These are phyloP conservation scores for Bassia scoparia DNA, from an alignment of 148 eudicot species.

Conservation along the genomic window DNA sequence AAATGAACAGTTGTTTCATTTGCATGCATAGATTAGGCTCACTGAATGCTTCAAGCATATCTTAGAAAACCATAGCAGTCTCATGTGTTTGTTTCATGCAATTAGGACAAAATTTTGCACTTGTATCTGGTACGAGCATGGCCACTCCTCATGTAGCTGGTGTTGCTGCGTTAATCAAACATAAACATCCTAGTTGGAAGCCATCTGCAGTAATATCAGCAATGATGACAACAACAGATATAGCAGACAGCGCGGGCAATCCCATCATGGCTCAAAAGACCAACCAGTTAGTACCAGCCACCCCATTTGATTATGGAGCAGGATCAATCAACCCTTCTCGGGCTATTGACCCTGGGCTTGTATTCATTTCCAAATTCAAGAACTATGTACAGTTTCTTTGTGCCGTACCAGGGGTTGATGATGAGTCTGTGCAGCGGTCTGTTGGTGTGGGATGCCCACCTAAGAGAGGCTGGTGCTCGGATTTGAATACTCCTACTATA, in stretches of 20 bases:
- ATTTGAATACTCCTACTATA: slow-evolving; percentile 50
- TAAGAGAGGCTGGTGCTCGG: slow-evolving; percentile 50
- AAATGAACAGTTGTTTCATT: too few species aligned
- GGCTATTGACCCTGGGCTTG: slow-evolving; percentile 59
- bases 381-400: slow-evolving; percentile 53
- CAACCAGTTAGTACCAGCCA: slow-evolving; percentile 43
- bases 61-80: neutral
- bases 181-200: slow-evolving; percentile 54
- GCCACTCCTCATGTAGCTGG: slow-evolving; percentile 68
- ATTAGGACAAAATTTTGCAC: slow-evolving; percentile 56
- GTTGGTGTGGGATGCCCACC: slow-evolving; percentile 44
- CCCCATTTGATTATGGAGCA: slow-evolving; percentile 58
- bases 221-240: slow-evolving; percentile 59
- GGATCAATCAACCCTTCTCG: slow-evolving; percentile 49
- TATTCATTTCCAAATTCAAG: slow-evolving; percentile 42
- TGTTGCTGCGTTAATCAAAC: slow-evolving; percentile 60
- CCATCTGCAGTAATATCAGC: slow-evolving; percentile 61
- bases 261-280: slow-evolving; percentile 51
- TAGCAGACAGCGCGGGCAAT: slow-evolving; percentile 34
- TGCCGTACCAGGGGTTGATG: slow-evolving; percentile 59
- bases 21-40: too few species aligned
- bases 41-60: neutral
- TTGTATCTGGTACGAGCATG: slow-evolving; percentile 75
- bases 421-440: slow-evolving; percentile 52
- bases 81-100: slow-evolving; percentile 10